These are phyloP conservation scores for Cercophora sp. DNA, from an alignment of 495 filamentous ascomycete species.

Conservation along the genomic window DNA sequence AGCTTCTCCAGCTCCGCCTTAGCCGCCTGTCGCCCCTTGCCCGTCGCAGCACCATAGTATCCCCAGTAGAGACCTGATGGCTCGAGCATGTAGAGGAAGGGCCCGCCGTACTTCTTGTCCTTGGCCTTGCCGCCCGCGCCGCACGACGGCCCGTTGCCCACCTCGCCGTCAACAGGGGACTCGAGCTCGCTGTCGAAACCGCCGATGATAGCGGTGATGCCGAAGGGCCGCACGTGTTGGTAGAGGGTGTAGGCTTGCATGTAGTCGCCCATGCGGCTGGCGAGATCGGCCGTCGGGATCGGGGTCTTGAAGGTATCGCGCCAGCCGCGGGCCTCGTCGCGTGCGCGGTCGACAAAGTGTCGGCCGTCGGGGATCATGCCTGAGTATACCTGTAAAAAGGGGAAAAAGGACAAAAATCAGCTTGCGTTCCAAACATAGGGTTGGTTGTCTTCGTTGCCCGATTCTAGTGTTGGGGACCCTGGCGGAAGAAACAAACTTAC, in stretches of 20 bases:
- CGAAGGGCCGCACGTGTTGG: slow-evolving; percentile 91
- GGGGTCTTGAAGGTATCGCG: slow-evolving; percentile 85
- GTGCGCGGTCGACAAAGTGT: slow-evolving; percentile 89
- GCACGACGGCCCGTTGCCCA: slow-evolving; percentile 69
- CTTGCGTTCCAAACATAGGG: no score
- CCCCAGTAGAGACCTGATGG: slow-evolving; percentile 97
- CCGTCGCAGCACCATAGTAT: slow-evolving; percentile 95
- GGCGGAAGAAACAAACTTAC: no score
- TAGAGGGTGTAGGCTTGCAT: slow-evolving; percentile 97
- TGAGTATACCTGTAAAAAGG: slow-evolving; percentile 86
- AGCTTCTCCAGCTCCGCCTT: slow-evolving; percentile 98
- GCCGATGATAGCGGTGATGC: slow-evolving; percentile 88
- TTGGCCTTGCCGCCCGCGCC: slow-evolving; percentile 77
- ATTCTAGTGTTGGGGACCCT: no score
- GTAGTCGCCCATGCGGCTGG: slow-evolving; percentile 87
- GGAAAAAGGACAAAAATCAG: no score
- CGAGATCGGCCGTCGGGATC: slow-evolving; percentile 80
- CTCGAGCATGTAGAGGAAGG: slow-evolving; percentile 96
- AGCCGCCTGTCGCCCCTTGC: slow-evolving; percentile 91
- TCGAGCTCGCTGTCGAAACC: slow-evolving; percentile 88
- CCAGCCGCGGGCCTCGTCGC: slow-evolving; percentile 89
- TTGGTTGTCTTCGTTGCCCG: no score
- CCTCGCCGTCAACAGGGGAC: slow-evolving; percentile 76
- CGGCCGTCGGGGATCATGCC: slow-evolving; percentile 92
- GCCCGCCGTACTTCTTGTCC: slow-evolving; percentile 76